Percentiles rank a stretch among this genome's conserved stretches.
Evolutionary conservation across 23 red algal genomes (phyloP).

Genomic region (Gracilaria gracilis): DNA sequence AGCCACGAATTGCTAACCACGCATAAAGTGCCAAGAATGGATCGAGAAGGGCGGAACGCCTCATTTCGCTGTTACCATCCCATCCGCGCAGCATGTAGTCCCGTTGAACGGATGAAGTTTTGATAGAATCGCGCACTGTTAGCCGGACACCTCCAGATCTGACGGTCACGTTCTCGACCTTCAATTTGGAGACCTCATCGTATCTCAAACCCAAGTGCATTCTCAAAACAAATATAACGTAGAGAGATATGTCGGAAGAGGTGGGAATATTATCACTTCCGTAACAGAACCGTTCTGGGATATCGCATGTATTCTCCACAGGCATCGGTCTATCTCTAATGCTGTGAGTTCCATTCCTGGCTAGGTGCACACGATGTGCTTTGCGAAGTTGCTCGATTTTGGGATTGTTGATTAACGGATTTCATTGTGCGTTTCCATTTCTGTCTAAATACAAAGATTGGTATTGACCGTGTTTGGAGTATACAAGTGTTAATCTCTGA

Average conservation of each 20-base stretch:
- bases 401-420: constrained; percentile 31
- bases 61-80: too few relatives aligned
- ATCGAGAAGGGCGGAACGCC: too few relatives aligned
- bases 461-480: neutral
- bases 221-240: too few relatives aligned
- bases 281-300: neutral
- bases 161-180: neutral
- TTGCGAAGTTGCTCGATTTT: neutral
- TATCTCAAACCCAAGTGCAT: too few relatives aligned
- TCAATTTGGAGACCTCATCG: too few relatives aligned
- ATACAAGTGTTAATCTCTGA: constrained; percentile 22
- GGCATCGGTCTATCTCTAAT: neutral
- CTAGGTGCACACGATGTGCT: constrained; percentile 22
- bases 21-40: too few relatives aligned
- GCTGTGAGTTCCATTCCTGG: neutral
- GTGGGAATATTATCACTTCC: neutral
- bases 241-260: too few relatives aligned
- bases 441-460: neutral
- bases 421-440: neutral
- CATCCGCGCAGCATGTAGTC: too few relatives aligned
- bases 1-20: too few relatives aligned
- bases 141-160: too few relatives aligned
- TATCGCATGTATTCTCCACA: constrained; percentile 13
- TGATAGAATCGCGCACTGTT: too few relatives aligned
- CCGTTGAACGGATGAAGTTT: too few relatives aligned